Base-by-base conservation (phyloP, 2,329 filamentous ascomycete species). In the Arachnomyces sp. region DNA sequence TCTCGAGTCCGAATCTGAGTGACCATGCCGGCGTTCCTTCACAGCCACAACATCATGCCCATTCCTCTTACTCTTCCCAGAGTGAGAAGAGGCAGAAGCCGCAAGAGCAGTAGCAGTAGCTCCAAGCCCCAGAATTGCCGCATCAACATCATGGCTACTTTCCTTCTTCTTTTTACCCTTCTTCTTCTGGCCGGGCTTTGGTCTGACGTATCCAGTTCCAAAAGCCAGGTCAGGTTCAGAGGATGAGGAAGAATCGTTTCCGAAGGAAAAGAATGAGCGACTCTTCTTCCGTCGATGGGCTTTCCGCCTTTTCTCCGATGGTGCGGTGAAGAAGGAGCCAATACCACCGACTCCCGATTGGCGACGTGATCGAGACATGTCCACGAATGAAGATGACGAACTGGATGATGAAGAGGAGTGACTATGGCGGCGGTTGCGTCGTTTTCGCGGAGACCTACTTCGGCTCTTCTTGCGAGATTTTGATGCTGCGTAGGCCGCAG, bases 151-250 rank as follows among this genome's bases (percentile, higher is more conserved):
- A 28, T 51, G 43, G 5, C 50, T 43, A 29, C 57, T 51, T 33
- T 58, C 50, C 41, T 41, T 58, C 42, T 44, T 55, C 30, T 38
- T 48, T 40, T 49, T 54, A 15, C 50, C 54, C 9, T 50, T 55
- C 36, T 49, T 52, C 12, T 63, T 60, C 45, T 69, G 70, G 34
- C 50, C 53, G 11, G 42, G 41, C 38, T 53, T 45, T 31, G 59
- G 60, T 28, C 56, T 59, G 2, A 63, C 43, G 28, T 59, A 81
- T 12, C 77, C 79, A 40, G 65, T 70, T 7, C 81, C 80, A 54
- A 83, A 84, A 7, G 80, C 80, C 44, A 84, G 63, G 54, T 85
- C 81, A 14, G 74, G 76, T 57, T 82, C 78, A 40, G 82, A 68
- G 1, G 79, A 82, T 0, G 79, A 82, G 2, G 77, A 81, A 2